Base-by-base conservation (phyloP, 495 filamentous ascomycete species). In the Aspergillus indologenus region DNA sequence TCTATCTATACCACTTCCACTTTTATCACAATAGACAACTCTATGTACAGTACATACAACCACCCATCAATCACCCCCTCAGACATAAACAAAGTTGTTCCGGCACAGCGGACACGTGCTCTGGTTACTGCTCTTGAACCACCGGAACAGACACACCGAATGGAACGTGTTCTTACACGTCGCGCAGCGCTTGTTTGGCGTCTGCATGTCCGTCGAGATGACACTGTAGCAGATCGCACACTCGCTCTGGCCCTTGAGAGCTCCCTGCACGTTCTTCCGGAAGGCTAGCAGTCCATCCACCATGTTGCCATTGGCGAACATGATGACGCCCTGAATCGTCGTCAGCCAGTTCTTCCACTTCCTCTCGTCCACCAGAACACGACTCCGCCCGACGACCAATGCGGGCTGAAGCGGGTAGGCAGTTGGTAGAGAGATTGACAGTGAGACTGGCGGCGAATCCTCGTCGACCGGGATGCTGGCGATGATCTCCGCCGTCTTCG, bases 211-310 rank as follows among this genome's bases (percentile, higher is more conserved):
- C 17, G 81, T 85, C 24, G 89, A 87, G 54, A 98, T 88, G 63
- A 98, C 91, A 47, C 87, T 90, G 74, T 97, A 98, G 77, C 94
- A 98, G 68, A 98, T 98, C 4, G 94, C 90, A 67, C 94, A 99
- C 75, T 98, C 94, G 14, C 83, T 91, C 69, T 98, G 91, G 3
- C 91, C 93, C 74, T 96, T 93, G 60, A 99, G 78, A 12, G 91
- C 88, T 1, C 90, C 90, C 15, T 85, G 82, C 1, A 98, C 85
- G 70, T 97, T 96, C 53, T 84, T 81, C 26, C 88, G 81, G 81
- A 93, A 97, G 19, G 89, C 85, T 23, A 85, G 75, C 21, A 99
- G 78, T 0, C 92, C 94, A 58, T 97, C 92, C 31, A 89, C 87
- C 59, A 98, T 81, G 63, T 79, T 87, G 51, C 88, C 90, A 67